These are phyloP conservation scores for Chrysanthemum lavandulifolium DNA, from an alignment of 129 eudicot genomes.

Conservation along the genomic window DNA sequence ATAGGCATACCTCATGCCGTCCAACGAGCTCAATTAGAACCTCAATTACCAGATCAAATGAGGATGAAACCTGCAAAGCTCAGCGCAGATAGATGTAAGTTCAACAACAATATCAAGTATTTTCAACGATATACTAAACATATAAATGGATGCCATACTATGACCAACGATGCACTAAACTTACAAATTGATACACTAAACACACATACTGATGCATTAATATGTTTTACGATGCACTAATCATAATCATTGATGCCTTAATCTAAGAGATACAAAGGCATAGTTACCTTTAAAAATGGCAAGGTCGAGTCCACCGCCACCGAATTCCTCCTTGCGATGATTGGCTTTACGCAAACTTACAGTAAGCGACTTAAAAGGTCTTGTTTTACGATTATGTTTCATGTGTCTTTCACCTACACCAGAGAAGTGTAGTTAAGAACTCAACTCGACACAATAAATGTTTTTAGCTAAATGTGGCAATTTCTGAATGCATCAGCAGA, in stretches of 20 bases:
- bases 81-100: conserved; percentile 18
- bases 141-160: too few species aligned
- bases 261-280: neutral
- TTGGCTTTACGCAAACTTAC: conserved; percentile 79
- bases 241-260: too few species aligned
- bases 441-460: neutral
- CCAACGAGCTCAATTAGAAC: conserved; percentile 85
- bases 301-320: conserved; percentile 88
- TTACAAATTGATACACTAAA: too few species aligned
- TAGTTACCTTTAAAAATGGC: conserved; percentile 82
- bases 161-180: too few species aligned
- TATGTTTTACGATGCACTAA: too few species aligned
- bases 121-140: conserved; percentile 38
- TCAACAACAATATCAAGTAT: neutral
- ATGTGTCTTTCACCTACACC: conserved; percentile 79
- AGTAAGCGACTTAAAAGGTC: conserved; percentile 71
- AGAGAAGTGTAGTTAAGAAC: conserved; percentile 16
- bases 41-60: conserved; percentile 84
- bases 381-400: conserved; percentile 75
- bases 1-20: conserved; percentile 75
- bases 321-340: conserved; percentile 47
- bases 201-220: too few species aligned
- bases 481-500: too few species aligned
- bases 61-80: conserved; percentile 60
- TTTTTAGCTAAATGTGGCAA: too few species aligned